Percentiles rank a stretch among this genome's conserved stretches.
These are phyloP conservation scores for Claviceps paspali DNA, from an alignment of 2,329 filamentous ascomycete genomes.

Conservation along the genomic window DNA sequence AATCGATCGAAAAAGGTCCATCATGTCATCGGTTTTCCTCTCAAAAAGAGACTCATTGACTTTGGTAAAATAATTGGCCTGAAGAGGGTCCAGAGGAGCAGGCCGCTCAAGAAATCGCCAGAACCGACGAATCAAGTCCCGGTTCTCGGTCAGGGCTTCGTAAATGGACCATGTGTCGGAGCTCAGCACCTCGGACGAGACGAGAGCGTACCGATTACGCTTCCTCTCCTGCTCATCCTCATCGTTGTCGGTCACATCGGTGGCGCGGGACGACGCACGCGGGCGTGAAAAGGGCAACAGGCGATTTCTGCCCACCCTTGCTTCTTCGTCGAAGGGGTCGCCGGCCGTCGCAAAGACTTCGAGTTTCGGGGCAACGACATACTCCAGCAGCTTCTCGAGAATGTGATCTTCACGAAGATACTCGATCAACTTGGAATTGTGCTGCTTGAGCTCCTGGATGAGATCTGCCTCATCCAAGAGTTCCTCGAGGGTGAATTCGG, in stretches of 20 bases:
- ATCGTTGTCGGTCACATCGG: conserved; percentile 30
- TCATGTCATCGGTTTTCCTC: conserved; percentile 96
- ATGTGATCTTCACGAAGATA: conserved; percentile 80
- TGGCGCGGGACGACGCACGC: conserved; percentile 36
- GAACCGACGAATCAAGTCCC: conserved; percentile 62
- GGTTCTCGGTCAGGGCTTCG: conserved; percentile 79
- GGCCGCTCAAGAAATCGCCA: conserved; percentile 79
- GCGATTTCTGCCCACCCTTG: conserved; percentile 29
- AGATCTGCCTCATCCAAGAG: conserved; percentile 90
- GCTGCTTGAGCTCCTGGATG: conserved; percentile 94
- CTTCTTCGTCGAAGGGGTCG: conserved; percentile 35
- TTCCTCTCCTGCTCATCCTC: conserved; percentile 76
- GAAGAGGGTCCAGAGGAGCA: conserved; percentile 78
- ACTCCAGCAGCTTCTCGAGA: conserved; percentile 72
- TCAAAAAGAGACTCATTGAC: conserved; percentile 96
- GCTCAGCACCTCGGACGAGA: conserved; percentile 83
- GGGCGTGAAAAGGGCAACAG: conserved; percentile 33
- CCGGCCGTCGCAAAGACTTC: conserved; percentile 37
- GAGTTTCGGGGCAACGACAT: conserved; percentile 70
- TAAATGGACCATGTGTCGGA: conserved; percentile 96
- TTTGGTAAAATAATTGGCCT: conserved; percentile 96
- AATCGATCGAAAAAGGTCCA: conserved; percentile 72
- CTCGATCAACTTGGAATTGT: conserved; percentile 95
- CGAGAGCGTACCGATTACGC: conserved; percentile 84
- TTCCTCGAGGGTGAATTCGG: conserved; percentile 90